Conservation (phyloP, 2,329 filamentous ascomycete species). For the Trichoderma sp. region DNA sequence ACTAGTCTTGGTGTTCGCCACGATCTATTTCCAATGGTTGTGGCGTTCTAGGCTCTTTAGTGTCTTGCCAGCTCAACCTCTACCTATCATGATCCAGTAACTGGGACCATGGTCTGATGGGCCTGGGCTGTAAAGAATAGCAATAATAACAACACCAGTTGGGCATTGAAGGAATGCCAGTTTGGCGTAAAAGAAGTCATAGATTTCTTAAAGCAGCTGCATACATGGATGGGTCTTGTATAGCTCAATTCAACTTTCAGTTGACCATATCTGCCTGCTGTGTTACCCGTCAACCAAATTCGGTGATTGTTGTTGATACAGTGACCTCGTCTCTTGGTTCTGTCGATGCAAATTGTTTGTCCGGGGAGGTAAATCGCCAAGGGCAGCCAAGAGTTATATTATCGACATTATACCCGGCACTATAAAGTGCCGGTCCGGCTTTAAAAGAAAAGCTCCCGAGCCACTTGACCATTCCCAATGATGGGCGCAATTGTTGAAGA, state of each 20-base stretch:
- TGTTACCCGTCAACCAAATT: background rate
- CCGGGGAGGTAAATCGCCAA: background rate
- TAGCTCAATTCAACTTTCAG: background rate
- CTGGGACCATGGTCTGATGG: background rate
- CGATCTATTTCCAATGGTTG: background rate
- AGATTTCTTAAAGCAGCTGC: background rate
- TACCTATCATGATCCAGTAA: background rate
- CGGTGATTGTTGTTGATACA: background rate
- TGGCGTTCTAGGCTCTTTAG: background rate
- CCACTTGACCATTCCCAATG: background rate
- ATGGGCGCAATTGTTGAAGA: background rate
- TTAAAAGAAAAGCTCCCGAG: background rate
- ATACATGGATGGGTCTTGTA: background rate
- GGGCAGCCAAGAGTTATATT: background rate
- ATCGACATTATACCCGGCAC: background rate
- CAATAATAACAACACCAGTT: background rate
- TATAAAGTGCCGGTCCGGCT: background rate
- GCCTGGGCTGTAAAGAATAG: background rate
- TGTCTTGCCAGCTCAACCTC: background rate
- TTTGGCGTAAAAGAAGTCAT: background rate
- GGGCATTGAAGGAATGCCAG: background rate
- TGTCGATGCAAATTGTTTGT: background rate
- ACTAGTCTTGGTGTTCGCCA: background rate
- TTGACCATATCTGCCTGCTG: background rate
- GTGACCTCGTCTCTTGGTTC: background rate